Conservation (phyloP, 495 filamentous ascomycete genomes). For the Aspergillus asperescens region DNA sequence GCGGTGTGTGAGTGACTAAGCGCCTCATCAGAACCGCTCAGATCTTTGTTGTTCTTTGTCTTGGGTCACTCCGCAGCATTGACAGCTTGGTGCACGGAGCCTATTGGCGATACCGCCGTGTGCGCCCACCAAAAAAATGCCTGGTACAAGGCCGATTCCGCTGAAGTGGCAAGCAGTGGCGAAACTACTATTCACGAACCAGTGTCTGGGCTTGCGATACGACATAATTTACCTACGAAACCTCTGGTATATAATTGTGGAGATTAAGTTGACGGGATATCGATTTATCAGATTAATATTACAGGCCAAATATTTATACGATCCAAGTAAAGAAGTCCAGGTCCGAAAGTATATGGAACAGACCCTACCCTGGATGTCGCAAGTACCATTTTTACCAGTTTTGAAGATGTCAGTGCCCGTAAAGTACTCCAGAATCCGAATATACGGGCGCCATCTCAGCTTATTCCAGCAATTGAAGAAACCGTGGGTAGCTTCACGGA, state of each 20-base stretch:
- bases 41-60: neutral
- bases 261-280: neutral
- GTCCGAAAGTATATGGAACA: neutral
- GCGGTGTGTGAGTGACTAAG: constrained; percentile 33
- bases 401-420: neutral
- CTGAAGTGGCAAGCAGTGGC: constrained; percentile 6
- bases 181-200: neutral
- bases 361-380: too few species aligned
- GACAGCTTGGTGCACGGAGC: neutral
- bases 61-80: neutral
- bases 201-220: too few species aligned
- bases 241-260: too few species aligned
- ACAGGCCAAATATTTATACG: neutral
- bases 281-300: neutral
- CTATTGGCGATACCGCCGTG: neutral
- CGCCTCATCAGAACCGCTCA: neutral
- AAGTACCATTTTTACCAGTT: neutral
- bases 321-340: neutral
- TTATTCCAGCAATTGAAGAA: neutral
- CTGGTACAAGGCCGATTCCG: neutral
- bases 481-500: constrained; percentile 20
- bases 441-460: neutral
- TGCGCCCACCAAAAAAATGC: neutral
- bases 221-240: too few species aligned
- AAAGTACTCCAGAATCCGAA: neutral